These are phyloP conservation scores for Phytopythium kandeliae DNA, from an alignment of 352 stramenopile species.

Conservation along the genomic window DNA sequence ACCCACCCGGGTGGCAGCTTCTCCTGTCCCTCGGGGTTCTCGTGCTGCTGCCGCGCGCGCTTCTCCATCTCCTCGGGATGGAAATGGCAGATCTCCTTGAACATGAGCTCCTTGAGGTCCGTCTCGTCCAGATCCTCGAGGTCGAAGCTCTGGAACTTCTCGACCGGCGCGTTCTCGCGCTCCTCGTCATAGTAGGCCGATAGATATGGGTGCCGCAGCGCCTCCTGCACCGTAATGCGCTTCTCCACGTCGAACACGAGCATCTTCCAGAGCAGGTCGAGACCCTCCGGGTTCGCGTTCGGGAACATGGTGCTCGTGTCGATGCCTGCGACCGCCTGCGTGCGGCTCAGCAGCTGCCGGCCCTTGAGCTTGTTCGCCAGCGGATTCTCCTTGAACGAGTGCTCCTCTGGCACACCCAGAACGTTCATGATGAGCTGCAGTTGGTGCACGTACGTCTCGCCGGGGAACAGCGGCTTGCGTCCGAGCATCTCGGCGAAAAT, in stretches of 20 bases:
- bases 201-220: conserved; percentile 96
- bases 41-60: conserved; percentile 64
- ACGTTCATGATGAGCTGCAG: conserved; percentile 89
- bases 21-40: conserved; percentile 60
- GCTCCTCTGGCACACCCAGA: conserved; percentile 77
- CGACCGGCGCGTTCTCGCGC: conserved; percentile 54
- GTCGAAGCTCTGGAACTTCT: conserved; percentile 83
- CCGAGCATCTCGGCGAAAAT: conserved; percentile 88
- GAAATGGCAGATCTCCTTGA: conserved; percentile 88
- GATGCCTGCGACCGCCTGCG: conserved; percentile 73
- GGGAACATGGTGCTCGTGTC: conserved; percentile 80
- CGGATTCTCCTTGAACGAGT: conserved; percentile 87
- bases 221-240: conserved; percentile 94
- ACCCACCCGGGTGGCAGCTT: conserved; percentile 81
- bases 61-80: conserved; percentile 88
- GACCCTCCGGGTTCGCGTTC: conserved; percentile 78
- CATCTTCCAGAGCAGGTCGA: conserved; percentile 87
- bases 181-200: conserved; percentile 82
- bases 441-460: conserved; percentile 85
- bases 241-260: conserved; percentile 92
- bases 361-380: conserved; percentile 86
- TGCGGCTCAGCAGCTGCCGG: conserved; percentile 75
- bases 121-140: conserved; percentile 76
- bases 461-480: conserved; percentile 80
- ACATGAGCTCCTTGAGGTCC: conserved; percentile 88